Evolutionary conservation across 192 early-diverging fungal genomes (phyloP), one percentile per base, ranked within the genome.

Genomic region (Linnemannia zychae): DNA sequence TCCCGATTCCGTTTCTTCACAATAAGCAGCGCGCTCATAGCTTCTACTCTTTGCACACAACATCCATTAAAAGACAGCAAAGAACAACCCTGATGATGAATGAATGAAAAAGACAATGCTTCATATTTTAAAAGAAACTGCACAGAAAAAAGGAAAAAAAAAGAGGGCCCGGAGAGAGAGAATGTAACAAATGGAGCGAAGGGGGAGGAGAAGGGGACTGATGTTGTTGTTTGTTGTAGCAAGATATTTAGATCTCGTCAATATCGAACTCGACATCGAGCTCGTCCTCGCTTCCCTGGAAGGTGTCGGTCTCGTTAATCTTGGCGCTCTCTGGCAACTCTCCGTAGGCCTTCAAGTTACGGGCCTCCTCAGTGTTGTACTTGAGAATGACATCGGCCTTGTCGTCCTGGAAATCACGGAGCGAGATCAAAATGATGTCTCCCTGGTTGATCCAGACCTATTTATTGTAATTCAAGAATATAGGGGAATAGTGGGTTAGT

Each of bases 381-480:
- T 98, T 98, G 79, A 96, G 91, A 86, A 99, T 97, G 65, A 99
- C 93, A 88, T 99, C 98, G 69, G 95, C 95, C 90, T 97, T 97
- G 67, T 92, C 88, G 86, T 97, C 97, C 91, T 98, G 95, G 90
- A 92, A 99, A 70, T 98, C 98, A 74, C 97, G 93, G 76, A 98
- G 92, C 40, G 95, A 94, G 18, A 99, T 88, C 52, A 99, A 91
- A 7, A 99, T 90, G 60, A 98, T 93, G 78, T 99, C 97, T 66
- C 98, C 98, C 74, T 92, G 92, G 77, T 92, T 94, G 84, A 98
- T 97, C 97, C 96, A 97, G 69, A 95, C 88, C 88, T 89, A 72
- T 11, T 33, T 66, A 1, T 33, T 5, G 18, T 37, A 1, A 57
- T 37, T n/a, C n/a, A 31, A 38, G 31, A 44, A 3, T 37, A 49